Evolutionary conservation across 495 filamentous ascomycete species (phyloP).

Genomic region (Penicillium macrosclerotiorum): DNA sequence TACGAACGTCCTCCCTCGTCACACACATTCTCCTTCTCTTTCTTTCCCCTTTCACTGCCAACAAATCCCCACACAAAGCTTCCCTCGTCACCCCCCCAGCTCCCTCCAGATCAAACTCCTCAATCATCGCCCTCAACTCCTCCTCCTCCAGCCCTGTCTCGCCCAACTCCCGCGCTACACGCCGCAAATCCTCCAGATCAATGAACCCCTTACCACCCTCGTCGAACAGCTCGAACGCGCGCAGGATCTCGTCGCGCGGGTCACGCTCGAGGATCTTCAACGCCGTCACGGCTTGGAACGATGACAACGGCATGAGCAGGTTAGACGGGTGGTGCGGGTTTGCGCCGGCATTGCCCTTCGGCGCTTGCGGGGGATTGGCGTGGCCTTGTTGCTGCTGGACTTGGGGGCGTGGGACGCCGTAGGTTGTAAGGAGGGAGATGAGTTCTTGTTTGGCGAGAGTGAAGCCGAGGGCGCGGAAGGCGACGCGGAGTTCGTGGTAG

Average conservation of each 20-base stretch:
- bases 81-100: slow-evolving; percentile 86
- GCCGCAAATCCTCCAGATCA: slow-evolving; percentile 75
- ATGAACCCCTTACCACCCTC: slow-evolving; percentile 79
- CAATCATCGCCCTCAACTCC: slow-evolving; percentile 92
- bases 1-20: not conserved
- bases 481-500: slow-evolving; percentile 97
- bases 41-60: slow-evolving; percentile 40
- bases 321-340: slow-evolving; percentile 50
- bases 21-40: not conserved
- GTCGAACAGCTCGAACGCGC: slow-evolving; percentile 90
- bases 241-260: slow-evolving; percentile 84
- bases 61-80: slow-evolving; percentile 85
- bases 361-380: slow-evolving; percentile 23
- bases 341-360: slow-evolving; percentile 16
- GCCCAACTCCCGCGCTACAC: slow-evolving; percentile 87
- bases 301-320: slow-evolving; percentile 67
- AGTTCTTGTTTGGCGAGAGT: slow-evolving; percentile 82
- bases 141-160: slow-evolving; percentile 88
- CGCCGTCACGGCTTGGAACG: slow-evolving; percentile 78
- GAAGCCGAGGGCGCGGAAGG: slow-evolving; percentile 94
- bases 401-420: slow-evolving; percentile 61
- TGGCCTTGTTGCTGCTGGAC: slow-evolving; percentile 40
- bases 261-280: slow-evolving; percentile 76
- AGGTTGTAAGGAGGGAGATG: slow-evolving; percentile 66
- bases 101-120: slow-evolving; percentile 95